A percentile compares a stretch with the other conserved stretches of the same genome.
phyloP scores from a whole-genome alignment of 106 monocot species.

The Agapanthus africanus region DNA sequence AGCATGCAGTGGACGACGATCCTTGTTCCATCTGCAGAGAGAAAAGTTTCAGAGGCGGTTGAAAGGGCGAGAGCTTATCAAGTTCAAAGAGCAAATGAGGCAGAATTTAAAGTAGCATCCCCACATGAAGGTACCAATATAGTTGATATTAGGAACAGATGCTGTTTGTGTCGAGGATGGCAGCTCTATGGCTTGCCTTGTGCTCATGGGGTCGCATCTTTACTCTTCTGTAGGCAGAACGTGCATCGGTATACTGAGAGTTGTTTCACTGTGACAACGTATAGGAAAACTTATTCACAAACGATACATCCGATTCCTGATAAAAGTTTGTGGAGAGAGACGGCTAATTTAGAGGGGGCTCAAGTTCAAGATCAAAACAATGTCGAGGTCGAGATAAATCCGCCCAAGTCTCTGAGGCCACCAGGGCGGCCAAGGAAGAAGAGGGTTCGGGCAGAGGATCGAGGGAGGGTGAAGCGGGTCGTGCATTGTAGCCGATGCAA shows the following conservation, averaged over 20 bases:
- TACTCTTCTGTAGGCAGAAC: slow-evolving; percentile 79
- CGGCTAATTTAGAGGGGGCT: slow-evolving; percentile 11
- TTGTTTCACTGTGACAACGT: slow-evolving; percentile 83
- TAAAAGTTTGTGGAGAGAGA: slow-evolving; percentile 76
- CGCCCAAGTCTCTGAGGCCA: slow-evolving; percentile 77
- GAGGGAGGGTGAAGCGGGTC: slow-evolving; percentile 69
- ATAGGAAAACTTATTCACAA: slow-evolving; percentile 86
- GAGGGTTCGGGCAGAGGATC: slow-evolving; percentile 84
- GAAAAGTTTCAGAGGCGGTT: slow-evolving; percentile 61
- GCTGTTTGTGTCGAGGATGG: slow-evolving; percentile 88
- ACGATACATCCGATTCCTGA: slow-evolving; percentile 97
- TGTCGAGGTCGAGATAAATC: slow-evolving; percentile 44
- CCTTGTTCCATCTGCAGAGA: slow-evolving; percentile 77
- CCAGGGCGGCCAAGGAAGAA: slow-evolving; percentile 81
- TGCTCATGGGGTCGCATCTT: slow-evolving; percentile 83
- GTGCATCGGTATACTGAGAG: slow-evolving; percentile 90
- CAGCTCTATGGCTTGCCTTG: slow-evolving; percentile 96
- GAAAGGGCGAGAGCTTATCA: slow-evolving; percentile 59
- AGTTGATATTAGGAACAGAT: slow-evolving; percentile 86
- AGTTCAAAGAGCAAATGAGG: slow-evolving; percentile 79
- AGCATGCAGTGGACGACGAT: slow-evolving; percentile 81
- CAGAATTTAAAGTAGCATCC: slow-evolving; percentile 80
- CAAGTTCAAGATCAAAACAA: slow-evolving; percentile 14
- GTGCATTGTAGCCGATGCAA: slow-evolving; percentile 97
- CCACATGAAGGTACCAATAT: slow-evolving; percentile 72